Evolutionary conservation across 352 stramenopile genomes (phyloP), one percentile per base, ranked within the genome.

Genomic region (Phytophthora brassicae): DNA sequence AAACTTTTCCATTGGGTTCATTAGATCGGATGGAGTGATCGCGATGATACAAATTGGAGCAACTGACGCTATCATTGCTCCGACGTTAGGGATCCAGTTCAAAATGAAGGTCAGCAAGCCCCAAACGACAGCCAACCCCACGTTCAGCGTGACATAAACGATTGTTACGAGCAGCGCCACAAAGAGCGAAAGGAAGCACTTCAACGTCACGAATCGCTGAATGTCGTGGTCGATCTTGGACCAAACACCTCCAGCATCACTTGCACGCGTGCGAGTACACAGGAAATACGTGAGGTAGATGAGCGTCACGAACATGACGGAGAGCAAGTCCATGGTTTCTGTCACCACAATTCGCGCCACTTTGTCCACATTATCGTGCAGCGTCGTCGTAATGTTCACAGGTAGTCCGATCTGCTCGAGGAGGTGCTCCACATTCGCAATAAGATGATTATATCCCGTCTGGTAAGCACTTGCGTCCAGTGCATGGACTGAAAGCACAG

Each of bases 1-100:
- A 63, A 95, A 92, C 68, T 95, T 95, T 56, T 95, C 84, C 84
- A 95, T 94, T 16, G 84, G 82, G 61, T 89, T 94, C 86, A 95
- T 95, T 22, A 95, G 45, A 26, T 90, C 70, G 19, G 72, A 74
- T 13, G 86, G 86, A 20, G 86, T 94, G 67, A 95, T 95, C 5
- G 82, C 81, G 50, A 95, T 95, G 70, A 95, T 95, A 59, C 78
- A 86, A 41, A 95, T 88, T 12, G 86, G 86, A 19, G 72, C 64
- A 47, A 94, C 68, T 12, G 86, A 95, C 31, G 86, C 86, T 56
- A 95, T 95, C 83, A 95, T 94, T 7, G 86, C 86, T 53, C 86
- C 86, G 9, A 95, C 86, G 61, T 95, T 95, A 23, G 86, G 86
- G 55, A 95, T 95, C 86, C 86, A 95, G 47, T 95, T 95, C 28